These are phyloP conservation scores for Epichloe sylvatica DNA, from an alignment of 2,329 filamentous ascomycete genomes.

Conservation along the genomic window DNA sequence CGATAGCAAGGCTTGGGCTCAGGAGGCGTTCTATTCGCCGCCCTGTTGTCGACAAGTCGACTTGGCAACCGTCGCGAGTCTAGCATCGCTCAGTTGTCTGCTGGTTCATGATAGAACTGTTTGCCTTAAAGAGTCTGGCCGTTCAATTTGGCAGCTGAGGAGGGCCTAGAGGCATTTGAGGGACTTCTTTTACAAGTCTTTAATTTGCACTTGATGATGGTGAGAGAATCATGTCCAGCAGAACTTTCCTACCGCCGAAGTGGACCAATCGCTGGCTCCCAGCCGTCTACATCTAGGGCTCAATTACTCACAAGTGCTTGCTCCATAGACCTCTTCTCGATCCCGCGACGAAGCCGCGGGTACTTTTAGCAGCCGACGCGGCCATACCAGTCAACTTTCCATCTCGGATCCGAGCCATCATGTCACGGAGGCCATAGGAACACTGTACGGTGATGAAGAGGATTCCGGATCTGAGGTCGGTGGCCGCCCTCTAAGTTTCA, in stretches of 20 bases:
- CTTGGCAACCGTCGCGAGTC: constrained; percentile 10
- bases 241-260: background rate
- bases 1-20: constrained; percentile 13
- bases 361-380: constrained; percentile 44
- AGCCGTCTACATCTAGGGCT: background rate
- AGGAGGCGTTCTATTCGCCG: constrained; percentile 20
- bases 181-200: constrained; percentile 21
- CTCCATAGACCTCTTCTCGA: constrained; percentile 42
- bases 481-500: constrained; percentile 60
- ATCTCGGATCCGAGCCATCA: constrained; percentile 86
- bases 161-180: constrained; percentile 20
- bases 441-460: constrained; percentile 70
- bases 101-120: constrained; percentile 17
- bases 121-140: constrained; percentile 5
- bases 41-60: constrained; percentile 11
- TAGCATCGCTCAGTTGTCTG: constrained; percentile 13
- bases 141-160: constrained; percentile 13
- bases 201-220: constrained; percentile 33
- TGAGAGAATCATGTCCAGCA: constrained; percentile 19
- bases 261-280: background rate
- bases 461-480: constrained; percentile 40
- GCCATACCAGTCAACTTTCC: constrained; percentile 43
- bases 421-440: constrained; percentile 86
- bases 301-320: background rate
- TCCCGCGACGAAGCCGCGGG: constrained; percentile 40